Base-by-base conservation (phyloP, 2,329 filamentous ascomycete genomes). In the Aciculosporium take region DNA sequence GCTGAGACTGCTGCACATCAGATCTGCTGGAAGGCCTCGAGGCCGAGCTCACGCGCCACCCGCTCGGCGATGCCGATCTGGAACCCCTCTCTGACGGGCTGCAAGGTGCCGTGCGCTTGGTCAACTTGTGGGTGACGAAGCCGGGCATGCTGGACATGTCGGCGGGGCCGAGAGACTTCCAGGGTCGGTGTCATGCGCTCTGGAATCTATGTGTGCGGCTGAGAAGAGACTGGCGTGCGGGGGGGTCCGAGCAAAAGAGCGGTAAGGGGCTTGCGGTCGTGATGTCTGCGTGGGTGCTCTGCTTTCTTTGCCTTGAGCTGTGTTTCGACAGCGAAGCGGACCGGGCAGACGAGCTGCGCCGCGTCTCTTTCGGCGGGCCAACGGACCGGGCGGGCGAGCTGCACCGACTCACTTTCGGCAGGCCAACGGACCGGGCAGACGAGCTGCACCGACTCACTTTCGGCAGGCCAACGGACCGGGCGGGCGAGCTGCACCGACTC, bases 191-290 rank as follows among this genome's bases (percentile, higher is more conserved):
- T 3, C 74, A 71, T 0, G 62, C 64, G 20, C 59, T 86, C 7
- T 86, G 81, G 81, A 86, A 86, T 48, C 53, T 71, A 5, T 76
- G 76, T 31, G 76, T 76, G 1, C 68, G 71, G 21, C 52, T 76
- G 53, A 65, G 39, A 52, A 57, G 46, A 42, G 56, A 46, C 30
- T 48, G 13, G 34, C 47, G 36, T 10, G 43, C 52, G 21, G 33
- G 50, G 18, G 39, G 43, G 2, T 42, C 50, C 4, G 48, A 53
- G 0, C 44, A 51, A 1, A 48, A 41, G 17, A 20, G 13, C 7
- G 17, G 29, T 38, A 33, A 61, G 20, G 13, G 12, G 8, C 6
- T 31, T 39, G 32, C 61, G 37, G 49, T 68, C 23, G 48, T 71
- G 2, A 47, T 63, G 6, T 53, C 63, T 12, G 58, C 59, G 10